Conservation (phyloP, 2,329 filamentous ascomycete genomes). For the Furcasterigmium sp. region DNA sequence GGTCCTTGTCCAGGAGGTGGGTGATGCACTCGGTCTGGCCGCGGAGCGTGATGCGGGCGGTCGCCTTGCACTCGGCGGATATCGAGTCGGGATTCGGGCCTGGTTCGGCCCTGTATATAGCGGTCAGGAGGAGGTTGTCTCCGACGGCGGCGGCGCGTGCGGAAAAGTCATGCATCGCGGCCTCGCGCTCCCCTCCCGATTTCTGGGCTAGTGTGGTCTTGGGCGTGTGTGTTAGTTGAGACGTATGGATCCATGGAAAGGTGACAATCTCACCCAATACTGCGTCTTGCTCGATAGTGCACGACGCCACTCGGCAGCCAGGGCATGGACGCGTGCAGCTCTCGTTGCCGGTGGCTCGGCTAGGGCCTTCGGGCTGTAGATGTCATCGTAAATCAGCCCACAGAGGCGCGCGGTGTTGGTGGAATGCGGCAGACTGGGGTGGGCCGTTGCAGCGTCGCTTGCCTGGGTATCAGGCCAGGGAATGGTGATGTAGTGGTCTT, state of each 20-base stretch:
- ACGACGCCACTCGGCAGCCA: not conserved
- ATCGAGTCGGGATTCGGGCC: not conserved
- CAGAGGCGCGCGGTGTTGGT: conserved; percentile 9
- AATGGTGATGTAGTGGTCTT: conserved; percentile 19
- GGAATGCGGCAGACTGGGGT: not conserved
- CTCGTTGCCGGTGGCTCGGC: conserved; percentile 12
- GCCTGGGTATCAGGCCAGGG: not conserved
- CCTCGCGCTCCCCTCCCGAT: not conserved
- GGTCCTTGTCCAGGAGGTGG: not conserved
- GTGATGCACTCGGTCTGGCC: not conserved
- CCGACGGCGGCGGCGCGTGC: not conserved
- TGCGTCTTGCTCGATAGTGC: not conserved
- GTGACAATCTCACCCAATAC: not conserved
- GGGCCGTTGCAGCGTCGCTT: not conserved
- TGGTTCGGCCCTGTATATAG: not conserved
- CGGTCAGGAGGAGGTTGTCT: too few relatives aligned
- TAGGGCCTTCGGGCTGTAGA: conserved; percentile 19
- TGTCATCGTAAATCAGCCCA: conserved; percentile 19
- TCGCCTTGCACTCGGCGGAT: not conserved
- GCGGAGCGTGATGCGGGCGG: not conserved
- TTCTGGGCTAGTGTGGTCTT: not conserved
- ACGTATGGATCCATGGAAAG: not conserved
- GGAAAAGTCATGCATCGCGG: not conserved
- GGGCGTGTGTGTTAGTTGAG: not conserved
- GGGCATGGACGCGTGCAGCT: conserved; percentile 3